Percentiles rank a stretch among this genome's conserved stretches.
Conservation (phyloP, 2,329 filamentous ascomycete genomes). For the Incumbomyces lentus region DNA sequence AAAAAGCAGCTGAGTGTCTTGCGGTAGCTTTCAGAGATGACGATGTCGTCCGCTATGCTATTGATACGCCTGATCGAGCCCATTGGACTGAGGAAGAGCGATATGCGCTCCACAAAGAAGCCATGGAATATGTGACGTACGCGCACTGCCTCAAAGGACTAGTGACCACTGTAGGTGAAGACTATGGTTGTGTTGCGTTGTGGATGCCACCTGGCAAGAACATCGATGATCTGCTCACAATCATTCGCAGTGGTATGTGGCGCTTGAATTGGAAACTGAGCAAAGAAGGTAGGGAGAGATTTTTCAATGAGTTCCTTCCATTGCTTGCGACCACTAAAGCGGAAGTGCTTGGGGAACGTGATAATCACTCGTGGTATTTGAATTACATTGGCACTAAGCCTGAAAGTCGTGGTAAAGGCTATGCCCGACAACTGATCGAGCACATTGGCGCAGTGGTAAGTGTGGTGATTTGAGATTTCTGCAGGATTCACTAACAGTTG, state of each 20-base stretch:
- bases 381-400: conserved; percentile 73
- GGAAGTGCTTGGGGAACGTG: conserved; percentile 55
- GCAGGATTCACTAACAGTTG: background rate
- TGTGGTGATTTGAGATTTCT: conserved; percentile 10
- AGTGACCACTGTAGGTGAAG: conserved; percentile 62
- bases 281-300: conserved; percentile 59
- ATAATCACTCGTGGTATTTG: conserved; percentile 65
- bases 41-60: conserved; percentile 57
- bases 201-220: conserved; percentile 69
- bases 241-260: conserved; percentile 67
- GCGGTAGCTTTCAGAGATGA: conserved; percentile 70
- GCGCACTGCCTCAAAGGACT: conserved; percentile 65
- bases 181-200: conserved; percentile 67
- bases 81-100: conserved; percentile 54
- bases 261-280: conserved; percentile 65
- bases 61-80: conserved; percentile 59
- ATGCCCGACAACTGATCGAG: conserved; percentile 60
- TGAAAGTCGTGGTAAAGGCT: conserved; percentile 59
- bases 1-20: conserved; percentile 59
- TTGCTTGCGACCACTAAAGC: conserved; percentile 63
- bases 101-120: conserved; percentile 66
- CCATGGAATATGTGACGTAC: conserved; percentile 67
- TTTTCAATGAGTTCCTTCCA: conserved; percentile 67
- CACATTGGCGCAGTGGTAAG: conserved; percentile 55
- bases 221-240: conserved; percentile 62